Percentiles rank a stretch among this genome's conserved stretches.
These are phyloP conservation scores for Pyrus communis DNA, from an alignment of 306 rosid genomes.

Conservation along the genomic window DNA sequence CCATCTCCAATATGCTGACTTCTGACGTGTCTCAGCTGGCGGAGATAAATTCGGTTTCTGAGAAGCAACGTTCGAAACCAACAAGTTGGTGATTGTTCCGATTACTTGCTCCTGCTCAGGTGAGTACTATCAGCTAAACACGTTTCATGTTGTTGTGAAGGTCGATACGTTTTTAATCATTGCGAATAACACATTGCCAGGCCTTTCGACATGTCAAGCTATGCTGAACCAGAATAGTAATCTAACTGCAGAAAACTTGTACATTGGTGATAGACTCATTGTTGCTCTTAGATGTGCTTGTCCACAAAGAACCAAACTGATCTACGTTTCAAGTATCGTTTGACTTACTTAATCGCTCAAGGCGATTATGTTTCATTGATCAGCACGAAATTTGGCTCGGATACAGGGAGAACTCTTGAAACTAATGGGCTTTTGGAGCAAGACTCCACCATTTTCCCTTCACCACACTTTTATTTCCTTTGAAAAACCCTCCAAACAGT, in stretches of 20 bases:
- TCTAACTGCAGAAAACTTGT: not conserved
- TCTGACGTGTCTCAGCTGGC: constrained; percentile 56
- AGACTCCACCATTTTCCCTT: constrained; percentile 20
- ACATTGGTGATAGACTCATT: constrained; percentile 26
- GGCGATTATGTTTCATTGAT: constrained; percentile 37
- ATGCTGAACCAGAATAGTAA: constrained; percentile 31
- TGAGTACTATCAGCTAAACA: constrained; percentile 57
- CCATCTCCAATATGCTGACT: constrained; percentile 49
- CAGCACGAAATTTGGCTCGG: constrained; percentile 33
- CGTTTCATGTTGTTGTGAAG: constrained; percentile 27
- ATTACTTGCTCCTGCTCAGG: constrained; percentile 65
- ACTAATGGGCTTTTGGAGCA: constrained; percentile 53
- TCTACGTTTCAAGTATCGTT: constrained; percentile 39
- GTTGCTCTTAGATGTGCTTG: constrained; percentile 96
- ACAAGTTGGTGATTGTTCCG: constrained; percentile 62
- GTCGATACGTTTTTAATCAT: constrained; percentile 20
- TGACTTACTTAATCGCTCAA: constrained; percentile 41
- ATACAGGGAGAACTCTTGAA: constrained; percentile 16
- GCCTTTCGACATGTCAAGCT: constrained; percentile 79
- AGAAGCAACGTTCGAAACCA: constrained; percentile 36
- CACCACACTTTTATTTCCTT: constrained; percentile 72
- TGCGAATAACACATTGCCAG: constrained; percentile 58
- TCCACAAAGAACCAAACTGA: constrained; percentile 65
- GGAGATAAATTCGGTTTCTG: constrained; percentile 40
- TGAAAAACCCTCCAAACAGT: constrained; percentile 48